Evolutionary conservation across 2,329 filamentous ascomycete genomes (phyloP).

Genomic region (Talaromyces pinophilus): DNA sequence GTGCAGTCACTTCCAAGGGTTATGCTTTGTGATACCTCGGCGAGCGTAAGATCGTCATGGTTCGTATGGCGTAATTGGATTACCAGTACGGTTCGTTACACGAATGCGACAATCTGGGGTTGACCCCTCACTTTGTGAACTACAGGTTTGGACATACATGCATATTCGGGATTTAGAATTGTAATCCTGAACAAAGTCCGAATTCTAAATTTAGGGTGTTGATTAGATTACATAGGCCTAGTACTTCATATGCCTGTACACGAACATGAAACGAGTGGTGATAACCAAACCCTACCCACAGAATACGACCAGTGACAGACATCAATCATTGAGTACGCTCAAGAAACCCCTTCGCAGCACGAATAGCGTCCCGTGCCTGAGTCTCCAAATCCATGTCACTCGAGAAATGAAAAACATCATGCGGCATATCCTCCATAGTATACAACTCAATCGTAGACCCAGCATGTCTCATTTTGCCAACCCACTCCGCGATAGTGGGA

Average conservation of each 20-base stretch:
- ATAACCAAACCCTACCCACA: not conserved
- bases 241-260: not conserved
- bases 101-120: not conserved
- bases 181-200: not conserved
- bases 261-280: too few relatives aligned
- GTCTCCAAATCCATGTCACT: conserved; percentile 10
- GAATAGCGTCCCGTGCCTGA: conserved; percentile 8
- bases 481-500: conserved; percentile 7
- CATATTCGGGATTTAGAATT: not conserved
- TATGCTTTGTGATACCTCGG: not conserved
- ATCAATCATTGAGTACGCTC: not conserved
- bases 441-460: conserved; percentile 14
- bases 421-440: conserved; percentile 13
- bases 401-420: conserved; percentile 9
- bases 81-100: not conserved
- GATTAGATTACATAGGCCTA: not conserved
- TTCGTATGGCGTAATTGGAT: not conserved
- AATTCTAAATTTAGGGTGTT: not conserved
- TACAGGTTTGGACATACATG: too few relatives aligned
- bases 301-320: not conserved
- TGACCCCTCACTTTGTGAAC: not conserved
- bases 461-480: conserved; percentile 10
- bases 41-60: not conserved
- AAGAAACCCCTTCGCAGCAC: conserved; percentile 1
- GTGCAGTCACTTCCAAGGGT: not conserved